Base-by-base conservation (phyloP, 148 eudicot genomes). In the Limonium bicolor region DNA sequence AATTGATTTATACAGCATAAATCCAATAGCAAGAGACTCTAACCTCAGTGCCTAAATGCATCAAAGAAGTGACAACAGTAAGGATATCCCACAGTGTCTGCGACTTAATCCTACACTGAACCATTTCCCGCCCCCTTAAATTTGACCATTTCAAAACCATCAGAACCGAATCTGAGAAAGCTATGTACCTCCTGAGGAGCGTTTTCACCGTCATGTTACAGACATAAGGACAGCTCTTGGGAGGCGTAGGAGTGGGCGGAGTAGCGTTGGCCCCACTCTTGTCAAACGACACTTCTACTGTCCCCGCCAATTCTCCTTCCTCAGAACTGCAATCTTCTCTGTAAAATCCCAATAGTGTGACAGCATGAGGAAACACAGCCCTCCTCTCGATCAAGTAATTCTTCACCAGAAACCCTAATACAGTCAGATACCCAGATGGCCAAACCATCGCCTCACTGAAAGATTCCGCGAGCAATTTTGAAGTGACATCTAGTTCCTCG, bases 181-280 rank as follows among this genome's bases (percentile, higher is more conserved):
- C 10, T 2, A 17, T 12, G 21, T 49, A 88, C 97, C 97, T 84
- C 35, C 93, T 30, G 37, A 77, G 69, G 4, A 54, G 43, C 70
- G 73, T 63, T 33, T 70, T 69, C 31, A 90, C 99, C 11, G 88
- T 67, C 95, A 90, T 90, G 35, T 84, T 84, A 63, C 93, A 84
- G 4, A 90, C 67, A 42, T 84, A 90, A 11, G 95, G 93, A n/a
- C 63, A 66, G 51, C 80, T 60, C 53, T 58, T 78, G 4, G 99
- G 93, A n/a, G 93, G 76, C 3, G 59, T 63, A 7, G 95, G 95
- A 0, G 95, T 68, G 13, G 95, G 88, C 34, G 84, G 77, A 28
- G 66, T 48, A 58, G 61, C 67, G 76, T 75, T 84, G 42, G 95
- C 85, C n/a, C 95, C 95, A 64, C 35, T 63, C 11, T 53, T 28